Base-by-base conservation (phyloP, 495 filamentous ascomycete genomes). In the Cercophora samala region DNA sequence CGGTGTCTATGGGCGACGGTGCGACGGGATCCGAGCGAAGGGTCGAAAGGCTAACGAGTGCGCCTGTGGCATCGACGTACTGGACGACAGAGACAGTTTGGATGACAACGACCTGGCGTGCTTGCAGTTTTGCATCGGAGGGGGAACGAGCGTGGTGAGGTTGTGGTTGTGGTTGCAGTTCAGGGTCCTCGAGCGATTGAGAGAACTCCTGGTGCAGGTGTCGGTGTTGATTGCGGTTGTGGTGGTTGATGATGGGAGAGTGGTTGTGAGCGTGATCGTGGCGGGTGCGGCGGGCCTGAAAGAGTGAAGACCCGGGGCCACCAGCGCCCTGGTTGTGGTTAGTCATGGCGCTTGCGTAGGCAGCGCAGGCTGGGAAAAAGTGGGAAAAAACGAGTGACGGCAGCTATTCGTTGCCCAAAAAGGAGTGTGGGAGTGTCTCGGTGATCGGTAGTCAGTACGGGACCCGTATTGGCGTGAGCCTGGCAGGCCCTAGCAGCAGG, bases 1-100 rank as follows among this genome's bases (percentile, higher is more conserved):
- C 26, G 37, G 15, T 17, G 5, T 59, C 64, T 63, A 54, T 11
- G 11, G 69, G 22, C 6, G 66, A 42, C 25, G 60, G 67, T 62
- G 73, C 63, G 53, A 66, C 68, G 24, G 69, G 54, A 23, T 73
- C 63, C 58, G 73, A 63, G 37, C 69, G 51, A 56, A 80, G 69
- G 58, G 81, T 81, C 62, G 74, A 67, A 64, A 79, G 66, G 26
- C 74, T 69, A 59, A 82, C 67, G 61, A 76, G 74, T 55, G 73
- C 75, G 72, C 83, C 83, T 37, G 74, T 69, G 60, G 74, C 74
- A 75, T 85, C 80, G 70, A 85, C 77, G 66, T 82, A 70, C 63
- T 83, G 78, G 29, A 84, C 72, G 70, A 84, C 78, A 56, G 82
- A 83, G 59, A 86, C 73, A 66, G 83, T 84, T 58, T 79, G 72